A percentile compares a stretch with the other conserved stretches of the same genome.
Conservation (phyloP, 345 rosid species). For the Populus pruinosa region DNA sequence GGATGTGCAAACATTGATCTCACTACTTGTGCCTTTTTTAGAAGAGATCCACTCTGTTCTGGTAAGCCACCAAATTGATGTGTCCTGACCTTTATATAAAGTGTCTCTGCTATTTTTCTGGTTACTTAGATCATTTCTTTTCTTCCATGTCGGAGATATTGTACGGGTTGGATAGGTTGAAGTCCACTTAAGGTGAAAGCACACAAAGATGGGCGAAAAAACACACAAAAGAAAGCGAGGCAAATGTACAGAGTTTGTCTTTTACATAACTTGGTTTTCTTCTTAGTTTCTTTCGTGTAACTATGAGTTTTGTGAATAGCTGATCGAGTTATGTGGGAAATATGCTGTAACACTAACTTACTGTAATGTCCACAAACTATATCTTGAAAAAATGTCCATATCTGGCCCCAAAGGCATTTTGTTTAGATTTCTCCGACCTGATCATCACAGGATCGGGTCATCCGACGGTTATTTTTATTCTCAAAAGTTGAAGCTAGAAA, state of each 20-base stretch:
- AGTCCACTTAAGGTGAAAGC: conserved; percentile 40
- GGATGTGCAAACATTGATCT: conserved; percentile 54
- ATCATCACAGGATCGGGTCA: no score
- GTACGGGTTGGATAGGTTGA: conserved; percentile 54
- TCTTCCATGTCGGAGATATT: conserved; percentile 42
- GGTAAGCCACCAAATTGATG: conserved; percentile 37
- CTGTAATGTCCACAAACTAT: background rate
- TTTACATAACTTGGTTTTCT: conserved; percentile 4
- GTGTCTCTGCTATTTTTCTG: background rate
- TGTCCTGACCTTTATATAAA: background rate
- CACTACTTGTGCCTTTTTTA: conserved; percentile 52
- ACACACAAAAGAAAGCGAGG: background rate
- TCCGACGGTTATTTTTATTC: no score
- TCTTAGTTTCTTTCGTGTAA: conserved; percentile 8
- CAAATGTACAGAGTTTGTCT: conserved; percentile 13
- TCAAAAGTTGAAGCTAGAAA: no score
- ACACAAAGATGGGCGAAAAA: background rate
- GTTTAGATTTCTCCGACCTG: no score
- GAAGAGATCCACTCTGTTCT: conserved; percentile 57
- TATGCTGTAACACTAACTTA: background rate
- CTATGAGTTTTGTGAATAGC: conserved; percentile 25
- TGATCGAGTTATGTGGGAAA: conserved; percentile 7
- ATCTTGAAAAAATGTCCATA: no score
- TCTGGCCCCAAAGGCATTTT: background rate
- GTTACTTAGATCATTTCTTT: background rate